Evolutionary conservation across 2,329 filamentous ascomycete genomes (phyloP), one percentile per base, ranked within the genome.

Genomic region (Sclerotinia sclerotiorum): DNA sequence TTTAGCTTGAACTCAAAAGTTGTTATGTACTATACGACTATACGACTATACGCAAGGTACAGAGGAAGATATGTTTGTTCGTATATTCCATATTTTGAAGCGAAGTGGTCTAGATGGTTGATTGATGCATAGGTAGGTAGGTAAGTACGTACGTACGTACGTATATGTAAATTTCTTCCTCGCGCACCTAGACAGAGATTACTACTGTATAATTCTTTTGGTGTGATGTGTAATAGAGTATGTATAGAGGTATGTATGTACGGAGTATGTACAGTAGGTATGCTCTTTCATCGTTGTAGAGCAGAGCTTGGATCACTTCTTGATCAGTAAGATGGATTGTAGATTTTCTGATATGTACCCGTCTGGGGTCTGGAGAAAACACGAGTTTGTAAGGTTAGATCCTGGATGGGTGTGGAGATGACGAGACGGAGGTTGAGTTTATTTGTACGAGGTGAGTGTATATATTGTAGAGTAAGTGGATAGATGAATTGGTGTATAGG

Each of bases 321-420:
- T 66, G 64, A 44, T 42, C 64, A 24, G 29, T 29, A 27, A 24
- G 27, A 39, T 46, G 32, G 32, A 35, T 5, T 29, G 46, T 46
- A 10, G 21, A 24, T 29, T 55, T 55, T 29, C n/a, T 39, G 64
- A 65, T 66, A 66, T 66, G 64, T 66, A 66, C 29, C 64, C 64
- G 64, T 66, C 64, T 29, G 64, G 64, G 64, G 64, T 66, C 64
- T 60, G 64, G 64, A 66, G 64, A 66, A 66, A 35, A 44, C 44
- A 44, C 44, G 49, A 64, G 32, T 29, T 52, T 39, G 17, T n/a
- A 39, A 32, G 27, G 42, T 32, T 32, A 48, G 35, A 39, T 39
- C 35, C 35, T 39, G 29, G 49, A 65, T 44, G 35, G 29, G 10
- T 27, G 54, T 39, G 54, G 54, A 66, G 64, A 57, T 57, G 52